Conservation (phyloP, 2,329 filamentous ascomycete species). For the Chlorencoelia australis region DNA sequence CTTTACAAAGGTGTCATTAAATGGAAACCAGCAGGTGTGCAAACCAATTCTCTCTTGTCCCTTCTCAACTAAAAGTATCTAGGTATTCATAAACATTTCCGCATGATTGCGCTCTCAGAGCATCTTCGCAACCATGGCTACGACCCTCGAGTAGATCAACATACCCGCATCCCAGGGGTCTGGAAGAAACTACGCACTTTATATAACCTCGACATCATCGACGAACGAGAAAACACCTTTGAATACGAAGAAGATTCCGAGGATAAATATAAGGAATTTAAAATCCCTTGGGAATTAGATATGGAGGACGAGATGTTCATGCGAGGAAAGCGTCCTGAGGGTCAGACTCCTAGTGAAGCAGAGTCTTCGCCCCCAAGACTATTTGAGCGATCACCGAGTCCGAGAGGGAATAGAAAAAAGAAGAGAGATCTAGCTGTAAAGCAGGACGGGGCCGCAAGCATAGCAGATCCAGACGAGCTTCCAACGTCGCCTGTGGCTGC, state of each 20-base stretch:
- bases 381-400: slow-evolving; percentile 16
- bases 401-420: slow-evolving; percentile 19
- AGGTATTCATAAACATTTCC: slow-evolving; percentile 92
- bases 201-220: slow-evolving; percentile 78
- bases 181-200: slow-evolving; percentile 78
- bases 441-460: slow-evolving; percentile 35
- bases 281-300: slow-evolving; percentile 40
- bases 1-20: slow-evolving; percentile 86
- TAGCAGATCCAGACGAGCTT: slow-evolving; percentile 42
- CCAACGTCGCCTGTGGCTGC: slow-evolving; percentile 31
- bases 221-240: slow-evolving; percentile 63
- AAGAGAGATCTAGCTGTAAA: slow-evolving; percentile 28
- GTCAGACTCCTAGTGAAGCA: slow-evolving; percentile 24
- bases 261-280: slow-evolving; percentile 56
- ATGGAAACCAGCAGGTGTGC: slow-evolving; percentile 86
- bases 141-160: slow-evolving; percentile 56
- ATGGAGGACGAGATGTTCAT: slow-evolving; percentile 22
- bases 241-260: slow-evolving; percentile 40
- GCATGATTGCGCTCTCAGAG: slow-evolving; percentile 78
- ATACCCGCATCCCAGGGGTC: slow-evolving; percentile 83
- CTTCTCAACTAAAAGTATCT: slow-evolving; percentile 7
- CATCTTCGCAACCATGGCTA: slow-evolving; percentile 73
- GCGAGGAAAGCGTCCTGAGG: slow-evolving; percentile 16
- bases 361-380: slow-evolving; percentile 27
- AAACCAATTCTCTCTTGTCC: neutral